phyloP scores from a whole-genome alignment of 129 eudicot genomes.

The Oenanthe sinensis region DNA sequence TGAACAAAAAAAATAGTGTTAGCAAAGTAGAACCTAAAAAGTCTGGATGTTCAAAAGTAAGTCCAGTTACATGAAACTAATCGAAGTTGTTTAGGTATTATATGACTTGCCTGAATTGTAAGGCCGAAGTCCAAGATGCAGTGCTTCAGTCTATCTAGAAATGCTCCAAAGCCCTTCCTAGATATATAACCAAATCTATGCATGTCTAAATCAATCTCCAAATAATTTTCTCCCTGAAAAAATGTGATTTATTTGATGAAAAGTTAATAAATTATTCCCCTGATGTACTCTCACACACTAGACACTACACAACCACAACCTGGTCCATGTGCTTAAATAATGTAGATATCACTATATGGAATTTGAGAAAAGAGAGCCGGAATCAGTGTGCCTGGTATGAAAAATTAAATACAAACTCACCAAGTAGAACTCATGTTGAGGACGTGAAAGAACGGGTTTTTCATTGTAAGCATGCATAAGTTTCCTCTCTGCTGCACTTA shows the following conservation, averaged over 20 bases:
- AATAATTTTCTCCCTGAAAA: conserved; percentile 76
- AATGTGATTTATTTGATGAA: neutral
- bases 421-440: conserved; percentile 88
- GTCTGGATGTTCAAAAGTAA: neutral
- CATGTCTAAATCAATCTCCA: conserved; percentile 91
- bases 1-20: neutral
- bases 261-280: neutral
- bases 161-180: conserved; percentile 83
- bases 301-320: neutral
- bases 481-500: conserved; percentile 79
- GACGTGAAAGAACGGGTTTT: conserved; percentile 97
- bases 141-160: conserved; percentile 61
- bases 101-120: conserved; percentile 66
- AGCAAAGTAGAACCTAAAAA: neutral
- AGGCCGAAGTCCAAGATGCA: conserved; percentile 89
- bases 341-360: neutral
- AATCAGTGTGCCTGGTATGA: neutral
- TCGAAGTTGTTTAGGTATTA: neutral
- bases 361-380: neutral
- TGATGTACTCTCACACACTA: neutral
- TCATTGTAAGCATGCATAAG: conserved; percentile 93
- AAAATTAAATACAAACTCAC: conserved; percentile 29
- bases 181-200: conserved; percentile 91
- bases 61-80: no score
- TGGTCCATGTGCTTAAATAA: neutral